These are phyloP conservation scores for Plasmodium falciparum DNA, from an alignment of 169 alveolate species.

Conservation along the genomic window DNA sequence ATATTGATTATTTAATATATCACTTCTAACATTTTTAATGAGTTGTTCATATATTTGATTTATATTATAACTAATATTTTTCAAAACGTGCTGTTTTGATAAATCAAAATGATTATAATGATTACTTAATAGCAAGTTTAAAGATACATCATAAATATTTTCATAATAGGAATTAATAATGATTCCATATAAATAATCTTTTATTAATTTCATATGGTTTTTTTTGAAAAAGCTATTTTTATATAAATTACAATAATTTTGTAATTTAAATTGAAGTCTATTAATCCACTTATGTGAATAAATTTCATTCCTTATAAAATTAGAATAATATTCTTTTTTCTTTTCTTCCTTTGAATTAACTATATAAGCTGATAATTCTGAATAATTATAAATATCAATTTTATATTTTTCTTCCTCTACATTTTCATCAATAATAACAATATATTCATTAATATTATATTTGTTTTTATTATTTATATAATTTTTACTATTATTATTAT, in stretches of 20 bases:
- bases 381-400: constrained; percentile 59
- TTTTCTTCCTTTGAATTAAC: constrained; percentile 73
- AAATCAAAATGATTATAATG: constrained; percentile 49
- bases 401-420: constrained; percentile 43
- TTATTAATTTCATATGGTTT: constrained; percentile 19
- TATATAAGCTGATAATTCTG: constrained; percentile 61
- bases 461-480: constrained; percentile 42
- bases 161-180: constrained; percentile 44
- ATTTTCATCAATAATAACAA: constrained; percentile 70
- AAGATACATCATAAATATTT: constrained; percentile 55
- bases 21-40: constrained; percentile 18
- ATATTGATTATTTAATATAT: constrained; percentile 16
- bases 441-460: constrained; percentile 47
- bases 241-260: constrained; percentile 57
- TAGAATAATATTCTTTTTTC: constrained; percentile 62
- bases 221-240: constrained; percentile 48
- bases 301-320: constrained; percentile 73
- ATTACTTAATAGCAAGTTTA: constrained; percentile 28
- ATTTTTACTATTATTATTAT: background rate
- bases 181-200: constrained; percentile 30
- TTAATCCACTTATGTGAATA: constrained; percentile 71
- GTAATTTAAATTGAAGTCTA: constrained; percentile 59
- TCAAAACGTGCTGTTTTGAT: constrained; percentile 15
- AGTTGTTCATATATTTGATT: constrained; percentile 42
- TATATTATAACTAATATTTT: constrained; percentile 35